These are phyloP conservation scores for Gleditsia sinensis DNA, from an alignment of 306 rosid genomes.

Conservation along the genomic window DNA sequence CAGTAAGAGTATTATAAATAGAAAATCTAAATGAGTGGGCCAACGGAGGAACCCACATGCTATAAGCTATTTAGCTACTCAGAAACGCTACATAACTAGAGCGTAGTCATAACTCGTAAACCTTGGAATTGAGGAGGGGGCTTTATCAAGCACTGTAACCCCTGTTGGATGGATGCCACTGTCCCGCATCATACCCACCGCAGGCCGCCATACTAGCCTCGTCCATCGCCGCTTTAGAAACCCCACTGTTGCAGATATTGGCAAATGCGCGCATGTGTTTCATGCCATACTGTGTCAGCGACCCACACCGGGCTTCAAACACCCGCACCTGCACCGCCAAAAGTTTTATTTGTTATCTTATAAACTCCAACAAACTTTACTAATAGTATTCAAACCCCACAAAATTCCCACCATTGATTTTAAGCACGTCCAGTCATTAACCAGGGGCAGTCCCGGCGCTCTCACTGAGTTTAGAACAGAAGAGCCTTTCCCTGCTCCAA, in stretches of 20 bases:
- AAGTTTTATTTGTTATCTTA: neutral
- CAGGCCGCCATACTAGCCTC: slow-evolving; percentile 71
- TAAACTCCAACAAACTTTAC: neutral
- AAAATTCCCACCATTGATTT: slow-evolving; percentile 91
- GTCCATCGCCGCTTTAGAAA: slow-evolving; percentile 50
- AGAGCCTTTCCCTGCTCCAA: slow-evolving; percentile 62
- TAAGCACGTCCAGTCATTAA: slow-evolving; percentile 82
- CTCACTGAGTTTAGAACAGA: slow-evolving; percentile 53
- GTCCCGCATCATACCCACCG: slow-evolving; percentile 44
- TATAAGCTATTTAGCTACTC: too few relatives aligned
- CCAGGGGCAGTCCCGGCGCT: slow-evolving; percentile 64
- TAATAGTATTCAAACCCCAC: too few relatives aligned
- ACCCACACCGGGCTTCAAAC: slow-evolving; percentile 80
- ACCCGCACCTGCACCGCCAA: slow-evolving; percentile 58
- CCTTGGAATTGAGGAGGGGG: too few relatives aligned
- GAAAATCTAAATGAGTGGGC: too few relatives aligned
- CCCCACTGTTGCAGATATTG: slow-evolving; percentile 74
- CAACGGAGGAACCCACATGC: too few relatives aligned
- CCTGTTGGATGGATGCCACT: slow-evolving; percentile 55
- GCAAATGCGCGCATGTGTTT: slow-evolving; percentile 91
- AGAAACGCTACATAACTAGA: too few relatives aligned
- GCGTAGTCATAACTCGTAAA: too few relatives aligned
- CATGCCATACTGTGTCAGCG: slow-evolving; percentile 89
- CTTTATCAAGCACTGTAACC: slow-evolving; percentile 81
- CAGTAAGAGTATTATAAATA: too few relatives aligned